Base-by-base conservation (phyloP, 1,139 yeast genomes). In the Entelexis paramagnoliae region DNA sequence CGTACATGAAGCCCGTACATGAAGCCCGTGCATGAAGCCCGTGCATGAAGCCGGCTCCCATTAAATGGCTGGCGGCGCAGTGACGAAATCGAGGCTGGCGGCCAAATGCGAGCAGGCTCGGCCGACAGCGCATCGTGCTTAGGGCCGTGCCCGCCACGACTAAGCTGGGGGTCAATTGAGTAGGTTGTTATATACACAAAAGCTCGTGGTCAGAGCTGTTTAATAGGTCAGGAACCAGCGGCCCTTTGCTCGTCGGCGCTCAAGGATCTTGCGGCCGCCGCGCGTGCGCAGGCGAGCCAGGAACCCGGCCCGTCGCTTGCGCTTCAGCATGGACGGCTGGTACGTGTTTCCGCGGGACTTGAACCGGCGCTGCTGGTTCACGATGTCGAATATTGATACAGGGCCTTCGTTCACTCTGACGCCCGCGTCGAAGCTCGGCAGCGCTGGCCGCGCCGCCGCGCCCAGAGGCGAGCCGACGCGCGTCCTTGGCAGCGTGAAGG, bases 161-260 rank as follows among this genome's bases (percentile, higher is more conserved):
- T n/a, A n/a, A n/a, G n/a, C n/a, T n/a, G n/a, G n/a, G n/a, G n/a
- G n/a, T n/a, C n/a, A n/a, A n/a, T n/a, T 22, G 24, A 4, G 24
- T 6, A 22, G 24, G 24, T 6, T 22, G n/a, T 22, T 22, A 22
- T 22, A 22, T 22, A 22, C 24, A 22, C 4, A 22, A 22, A 22
- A 22, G 4, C 24, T 22, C 24, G 24, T 22, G 4, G 4, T 22
- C 6, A 22, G 24, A 22, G 24, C 24, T n/a, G 24, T 57, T 67
- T 70, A 89, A 64, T 91, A 94, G 46, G 94, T 75, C 63, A 91
- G 72, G 64, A 79, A 88, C 97, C 97, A 89, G 70, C 98, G 80
- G 10, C 96, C 96, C 71, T 91, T 91, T 42, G 80, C 83, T 64
- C 72, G 81, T 68, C 98, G 79, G 66, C 93, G 77, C 52, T 78